Base-by-base conservation (phyloP, 2,329 filamentous ascomycete genomes). In the Decorospora gaudefroyi region DNA sequence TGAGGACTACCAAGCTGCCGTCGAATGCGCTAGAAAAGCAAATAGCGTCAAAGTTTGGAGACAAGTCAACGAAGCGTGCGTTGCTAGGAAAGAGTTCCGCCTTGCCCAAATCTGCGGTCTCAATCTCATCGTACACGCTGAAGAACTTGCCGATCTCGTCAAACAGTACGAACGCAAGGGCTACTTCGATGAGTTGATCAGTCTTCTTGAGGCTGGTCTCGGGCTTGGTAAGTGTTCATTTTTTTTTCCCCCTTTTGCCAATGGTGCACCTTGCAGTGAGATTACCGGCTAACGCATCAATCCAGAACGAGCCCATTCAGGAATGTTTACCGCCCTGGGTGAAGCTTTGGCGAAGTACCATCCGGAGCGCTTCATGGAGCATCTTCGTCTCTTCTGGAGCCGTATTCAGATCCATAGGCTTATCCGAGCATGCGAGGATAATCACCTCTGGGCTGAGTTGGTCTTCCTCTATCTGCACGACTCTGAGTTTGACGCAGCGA, bases 1-100 rank as follows among this genome's bases (percentile, higher is more conserved):
- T 5, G 87, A 86, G 55, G 93, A 99, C 61, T 97, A 99, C 77
- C 95, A 99, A 74, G 90, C 90, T 60, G 93, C 93, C 31, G 93
- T 99, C 28, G 93, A 99, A 71, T 96, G 90, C 65, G 93, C 95
- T 17, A 88, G 93, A 70, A 97, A 99, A 77, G 93, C 93, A 62
- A 99, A 97, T 79, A 97, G 90, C 73, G 91, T 96, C 74, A 96
- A 95, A 78, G 93, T 99, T 38, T 99, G 93, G 93, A 95, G 93
- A 75, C 89, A 99, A 74, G 93, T 99, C 59, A 95, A 97, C 74
- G 87, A 90, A 67, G 93, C 92, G 15, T 99, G 93, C 68, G 88
- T 99, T 56, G 84, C 83, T 51, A 99, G 97, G 84, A 97, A 96
- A 78, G 93, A 99, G 71, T 99, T 99, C 84, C 88, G 92, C 51